Evolutionary conservation across 1,139 yeast species (phyloP).

Genomic region (Kurtzmaniella quercitrusa): DNA sequence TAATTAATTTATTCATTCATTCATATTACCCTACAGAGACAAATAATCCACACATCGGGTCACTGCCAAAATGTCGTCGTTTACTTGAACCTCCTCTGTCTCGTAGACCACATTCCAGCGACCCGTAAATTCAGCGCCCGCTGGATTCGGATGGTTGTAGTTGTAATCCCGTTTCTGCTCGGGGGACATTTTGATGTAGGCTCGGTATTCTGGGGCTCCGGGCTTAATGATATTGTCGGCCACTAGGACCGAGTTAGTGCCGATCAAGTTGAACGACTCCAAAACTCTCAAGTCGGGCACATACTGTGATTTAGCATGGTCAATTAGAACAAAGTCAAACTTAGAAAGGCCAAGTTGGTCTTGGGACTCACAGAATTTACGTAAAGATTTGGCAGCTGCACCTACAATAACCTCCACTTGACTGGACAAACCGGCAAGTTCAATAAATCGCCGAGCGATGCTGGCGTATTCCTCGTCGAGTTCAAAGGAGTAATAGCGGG

Average conservation of each 20-base stretch:
- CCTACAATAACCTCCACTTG: constrained; percentile 36
- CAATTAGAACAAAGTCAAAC: constrained; percentile 37
- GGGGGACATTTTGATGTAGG: constrained; percentile 37
- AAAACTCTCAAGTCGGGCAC: constrained; percentile 41
- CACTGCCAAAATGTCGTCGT: constrained; percentile 4
- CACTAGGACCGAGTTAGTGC: constrained; percentile 35
- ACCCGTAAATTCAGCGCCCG: constrained; percentile 29
- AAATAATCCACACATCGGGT: neutral
- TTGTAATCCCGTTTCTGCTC: constrained; percentile 30
- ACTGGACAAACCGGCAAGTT: constrained; percentile 32
- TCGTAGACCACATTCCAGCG: constrained; percentile 44
- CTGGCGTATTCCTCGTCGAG: constrained; percentile 26
- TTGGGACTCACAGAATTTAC: constrained; percentile 24
- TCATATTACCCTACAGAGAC: constrained; percentile 4
- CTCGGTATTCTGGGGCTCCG: constrained; percentile 38
- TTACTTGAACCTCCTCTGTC: constrained; percentile 18
- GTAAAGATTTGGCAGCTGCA: constrained; percentile 19
- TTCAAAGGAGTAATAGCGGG: constrained; percentile 34
- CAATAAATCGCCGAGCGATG: constrained; percentile 27
- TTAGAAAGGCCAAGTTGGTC: constrained; percentile 4
- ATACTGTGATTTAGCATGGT: constrained; percentile 37
- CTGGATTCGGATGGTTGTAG: constrained; percentile 17
- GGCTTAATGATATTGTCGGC: constrained; percentile 37
- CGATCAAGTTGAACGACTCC: constrained; percentile 36
- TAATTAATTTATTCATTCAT: too few relatives aligned